These are phyloP conservation scores for Fagus crenata DNA, from an alignment of 306 rosid genomes.

Conservation along the genomic window DNA sequence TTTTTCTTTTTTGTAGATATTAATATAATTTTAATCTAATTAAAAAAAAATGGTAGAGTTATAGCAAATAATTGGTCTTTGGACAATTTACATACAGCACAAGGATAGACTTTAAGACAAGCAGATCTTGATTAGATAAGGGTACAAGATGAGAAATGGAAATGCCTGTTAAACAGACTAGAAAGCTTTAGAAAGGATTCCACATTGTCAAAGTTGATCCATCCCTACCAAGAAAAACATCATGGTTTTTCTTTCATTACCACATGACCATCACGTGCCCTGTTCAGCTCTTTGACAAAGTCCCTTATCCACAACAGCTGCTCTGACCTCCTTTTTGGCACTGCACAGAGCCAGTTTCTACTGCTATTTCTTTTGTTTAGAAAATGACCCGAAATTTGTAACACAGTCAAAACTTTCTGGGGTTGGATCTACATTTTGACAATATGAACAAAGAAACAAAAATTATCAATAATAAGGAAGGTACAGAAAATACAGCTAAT, in stretches of 20 bases:
- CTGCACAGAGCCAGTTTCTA: slow-evolving; percentile 9
- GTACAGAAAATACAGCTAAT: background rate
- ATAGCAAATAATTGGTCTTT: background rate
- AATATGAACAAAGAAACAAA: background rate
- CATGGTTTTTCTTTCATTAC: slow-evolving; percentile 26
- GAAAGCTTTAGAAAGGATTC: slow-evolving; percentile 42
- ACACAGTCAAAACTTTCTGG: slow-evolving; percentile 1
- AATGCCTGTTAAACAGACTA: slow-evolving; percentile 20
- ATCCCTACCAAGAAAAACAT: slow-evolving; percentile 20
- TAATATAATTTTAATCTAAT: no score
- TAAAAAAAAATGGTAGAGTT: no score
- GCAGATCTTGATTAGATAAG: slow-evolving; percentile 31
- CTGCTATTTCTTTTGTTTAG: background rate
- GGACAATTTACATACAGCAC: background rate
- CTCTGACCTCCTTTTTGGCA: slow-evolving; percentile 15
- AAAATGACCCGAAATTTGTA: background rate
- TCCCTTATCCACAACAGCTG: slow-evolving; percentile 27
- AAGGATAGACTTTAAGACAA: slow-evolving; percentile 26
- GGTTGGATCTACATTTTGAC: background rate
- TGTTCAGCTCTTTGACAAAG: slow-evolving; percentile 35
- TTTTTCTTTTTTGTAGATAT: no score
- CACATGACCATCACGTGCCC: slow-evolving; percentile 61
- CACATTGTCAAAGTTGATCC: slow-evolving; percentile 26
- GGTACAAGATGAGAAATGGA: slow-evolving; percentile 30
- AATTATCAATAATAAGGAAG: background rate